Base-by-base conservation (phyloP, 1,284 basidiomycete species). In the Paramarasmius palmivorus region DNA sequence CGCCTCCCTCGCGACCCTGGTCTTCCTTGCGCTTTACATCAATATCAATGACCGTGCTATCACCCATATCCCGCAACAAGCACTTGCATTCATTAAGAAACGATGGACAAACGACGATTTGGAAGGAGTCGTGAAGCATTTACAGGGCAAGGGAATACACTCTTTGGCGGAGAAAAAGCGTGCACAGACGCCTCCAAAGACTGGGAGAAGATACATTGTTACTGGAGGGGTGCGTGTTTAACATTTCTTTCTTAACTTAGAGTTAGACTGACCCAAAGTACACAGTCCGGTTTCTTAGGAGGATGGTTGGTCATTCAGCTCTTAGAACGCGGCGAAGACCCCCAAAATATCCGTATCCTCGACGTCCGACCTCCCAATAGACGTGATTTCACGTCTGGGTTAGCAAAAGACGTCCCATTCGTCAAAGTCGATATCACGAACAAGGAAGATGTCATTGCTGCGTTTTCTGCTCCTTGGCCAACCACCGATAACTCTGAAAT, bases 291-390 rank as follows among this genome's bases (percentile, higher is more conserved):
- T 0, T 88, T 89, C 55, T 65, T 90, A 5, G 88, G 88, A 9
- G 85, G 86, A 12, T 91, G 88, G 88, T 83, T 91, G 37, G 82
- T 86, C 3, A 68, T 81, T 0, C 82, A 87, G 49, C 72, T 91
- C 2, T 57, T 90, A 7, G 71, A 81, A 41, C 79, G 88, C 2
- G 88, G 88, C 0, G 88, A 91, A 65, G 76, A 88, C 55, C 82
- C 85, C 0, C 72, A 70, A 44, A 72, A 69, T 12, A 88, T 90
- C 26, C 75, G 88, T n/a, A 69, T 91, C 3, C 59, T 90, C 22
- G 89, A 91, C 65, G 73, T 90, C 34, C 78, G 78, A 14, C 63
- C 70, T 3, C 86, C 87, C 2, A 68, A 70, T 19, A 80, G 84
- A 9, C 60, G 68, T 29, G 85, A 88, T 57, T 67, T 88, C 38